These are phyloP conservation scores for Sphagnum fallax DNA, from an alignment of 228 moss, liverwort and hornwort genomes.

Conservation along the genomic window DNA sequence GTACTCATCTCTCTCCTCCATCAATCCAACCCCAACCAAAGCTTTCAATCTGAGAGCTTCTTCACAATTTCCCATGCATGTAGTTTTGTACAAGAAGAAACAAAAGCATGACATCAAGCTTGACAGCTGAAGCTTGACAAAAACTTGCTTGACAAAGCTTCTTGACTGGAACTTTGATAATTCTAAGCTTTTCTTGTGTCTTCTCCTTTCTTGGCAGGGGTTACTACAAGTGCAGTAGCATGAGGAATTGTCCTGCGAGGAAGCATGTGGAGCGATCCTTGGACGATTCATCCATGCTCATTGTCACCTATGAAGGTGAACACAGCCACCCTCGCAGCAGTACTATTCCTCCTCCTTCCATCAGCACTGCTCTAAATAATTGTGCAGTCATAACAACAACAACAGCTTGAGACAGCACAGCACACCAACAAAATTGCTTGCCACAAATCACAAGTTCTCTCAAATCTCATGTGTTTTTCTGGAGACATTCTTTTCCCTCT, in stretches of 20 bases:
- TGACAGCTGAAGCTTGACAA: too few relatives aligned
- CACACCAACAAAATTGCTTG: background rate
- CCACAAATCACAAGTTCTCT: background rate
- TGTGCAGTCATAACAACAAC: slow-evolving; percentile 14
- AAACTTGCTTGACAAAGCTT: background rate
- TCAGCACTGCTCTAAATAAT: slow-evolving; percentile 14
- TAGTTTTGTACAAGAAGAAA: too few relatives aligned
- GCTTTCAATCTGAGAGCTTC: too few relatives aligned
- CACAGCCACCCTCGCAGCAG: slow-evolving; percentile 43
- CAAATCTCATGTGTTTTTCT: background rate
- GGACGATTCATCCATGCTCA: slow-evolving; percentile 56
- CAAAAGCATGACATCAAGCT: too few relatives aligned
- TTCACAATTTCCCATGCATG: too few relatives aligned
- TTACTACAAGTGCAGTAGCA: slow-evolving; percentile 72
- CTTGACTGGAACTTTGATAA: background rate
- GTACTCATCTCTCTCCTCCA: slow-evolving; percentile 8
- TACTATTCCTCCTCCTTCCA: background rate
- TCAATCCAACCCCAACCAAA: too few relatives aligned
- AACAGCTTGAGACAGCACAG: background rate
- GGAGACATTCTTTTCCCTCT: too few relatives aligned
- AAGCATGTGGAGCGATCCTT: slow-evolving; percentile 65
- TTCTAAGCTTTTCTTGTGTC: background rate
- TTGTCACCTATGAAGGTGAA: slow-evolving; percentile 67
- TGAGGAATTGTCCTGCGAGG: slow-evolving; percentile 60
- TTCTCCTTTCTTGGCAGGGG: slow-evolving; percentile 28